Percentiles rank a stretch among this genome's conserved stretches.
Conservation (phyloP, 176 grass and related monocot species). For the Puccinellia tenuiflora region DNA sequence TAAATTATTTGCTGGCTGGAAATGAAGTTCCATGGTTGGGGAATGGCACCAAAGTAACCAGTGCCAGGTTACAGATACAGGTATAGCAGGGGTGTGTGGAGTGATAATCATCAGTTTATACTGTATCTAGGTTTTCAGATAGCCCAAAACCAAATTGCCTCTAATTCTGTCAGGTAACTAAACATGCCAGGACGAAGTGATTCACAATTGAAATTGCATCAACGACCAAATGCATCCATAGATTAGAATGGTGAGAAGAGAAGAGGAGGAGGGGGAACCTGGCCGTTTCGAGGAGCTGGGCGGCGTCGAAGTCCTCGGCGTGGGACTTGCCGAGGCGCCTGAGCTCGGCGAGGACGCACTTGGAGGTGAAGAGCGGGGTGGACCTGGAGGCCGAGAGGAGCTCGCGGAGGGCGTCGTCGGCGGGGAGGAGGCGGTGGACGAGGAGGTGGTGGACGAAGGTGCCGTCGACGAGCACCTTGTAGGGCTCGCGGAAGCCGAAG, state of each 20-base stretch:
- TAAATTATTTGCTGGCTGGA: not conserved
- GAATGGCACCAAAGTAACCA: not conserved
- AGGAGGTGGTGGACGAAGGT: constrained; percentile 15
- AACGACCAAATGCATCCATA: not conserved
- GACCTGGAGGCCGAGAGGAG: not conserved
- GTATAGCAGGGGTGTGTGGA: not conserved
- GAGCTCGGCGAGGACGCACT: constrained; percentile 3
- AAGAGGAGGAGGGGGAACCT: not conserved
- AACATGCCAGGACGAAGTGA: not conserved
- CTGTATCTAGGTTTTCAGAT: not conserved
- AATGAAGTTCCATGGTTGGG: not conserved
- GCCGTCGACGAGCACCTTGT: not conserved
- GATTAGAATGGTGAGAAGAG: not conserved
- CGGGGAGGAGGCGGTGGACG: constrained; percentile 5
- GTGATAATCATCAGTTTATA: not conserved
- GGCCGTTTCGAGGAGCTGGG: not conserved
- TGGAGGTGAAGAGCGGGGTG: not conserved
- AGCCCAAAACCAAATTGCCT: not conserved
- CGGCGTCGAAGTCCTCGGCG: constrained; percentile 7
- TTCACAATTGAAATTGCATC: not conserved
- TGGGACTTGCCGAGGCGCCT: constrained; percentile 10
- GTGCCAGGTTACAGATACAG: not conserved
- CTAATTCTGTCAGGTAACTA: not conserved
- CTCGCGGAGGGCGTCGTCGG: constrained; percentile 2
- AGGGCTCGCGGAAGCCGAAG: constrained; percentile 75